Evolutionary conservation across 2,329 filamentous ascomycete species (phyloP).

Genomic region (Venturia effusa): DNA sequence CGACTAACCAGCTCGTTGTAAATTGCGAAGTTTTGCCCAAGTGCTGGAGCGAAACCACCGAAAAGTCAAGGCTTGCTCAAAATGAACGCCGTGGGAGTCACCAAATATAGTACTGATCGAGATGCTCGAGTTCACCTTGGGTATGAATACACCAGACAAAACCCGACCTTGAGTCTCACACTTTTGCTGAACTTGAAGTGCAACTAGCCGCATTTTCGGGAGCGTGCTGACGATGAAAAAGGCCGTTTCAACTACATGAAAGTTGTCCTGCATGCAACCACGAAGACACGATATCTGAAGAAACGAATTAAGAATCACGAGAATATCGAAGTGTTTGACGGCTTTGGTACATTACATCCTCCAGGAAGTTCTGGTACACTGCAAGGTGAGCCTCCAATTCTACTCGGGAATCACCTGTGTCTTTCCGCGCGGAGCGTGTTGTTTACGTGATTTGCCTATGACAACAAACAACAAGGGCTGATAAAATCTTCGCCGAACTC

Average conservation of each 20-base stretch:
- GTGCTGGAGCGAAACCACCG: background rate
- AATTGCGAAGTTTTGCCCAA: background rate
- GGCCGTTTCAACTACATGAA: background rate
- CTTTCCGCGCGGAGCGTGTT: background rate
- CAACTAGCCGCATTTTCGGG: background rate
- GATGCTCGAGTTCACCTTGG: background rate
- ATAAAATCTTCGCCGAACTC: background rate
- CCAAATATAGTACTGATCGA: background rate
- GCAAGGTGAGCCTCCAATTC: background rate
- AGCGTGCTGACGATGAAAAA: background rate
- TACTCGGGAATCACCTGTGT: background rate
- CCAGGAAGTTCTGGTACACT: background rate
- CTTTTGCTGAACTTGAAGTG: background rate
- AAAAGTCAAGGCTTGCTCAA: background rate
- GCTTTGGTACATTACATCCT: background rate
- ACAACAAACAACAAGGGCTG: background rate
- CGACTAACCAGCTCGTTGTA: conserved; percentile 7
- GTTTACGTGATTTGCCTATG: background rate
- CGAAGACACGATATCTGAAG: background rate
- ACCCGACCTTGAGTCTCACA: background rate
- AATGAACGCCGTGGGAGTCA: background rate
- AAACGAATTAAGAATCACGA: background rate
- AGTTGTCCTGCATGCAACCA: too few species aligned
- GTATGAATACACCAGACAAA: background rate
- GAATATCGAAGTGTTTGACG: background rate